Percentiles rank a stretch among this genome's conserved stretches.
Evolutionary conservation across 2,329 filamentous ascomycete genomes (phyloP).

Genomic region (Neonectria faginata): DNA sequence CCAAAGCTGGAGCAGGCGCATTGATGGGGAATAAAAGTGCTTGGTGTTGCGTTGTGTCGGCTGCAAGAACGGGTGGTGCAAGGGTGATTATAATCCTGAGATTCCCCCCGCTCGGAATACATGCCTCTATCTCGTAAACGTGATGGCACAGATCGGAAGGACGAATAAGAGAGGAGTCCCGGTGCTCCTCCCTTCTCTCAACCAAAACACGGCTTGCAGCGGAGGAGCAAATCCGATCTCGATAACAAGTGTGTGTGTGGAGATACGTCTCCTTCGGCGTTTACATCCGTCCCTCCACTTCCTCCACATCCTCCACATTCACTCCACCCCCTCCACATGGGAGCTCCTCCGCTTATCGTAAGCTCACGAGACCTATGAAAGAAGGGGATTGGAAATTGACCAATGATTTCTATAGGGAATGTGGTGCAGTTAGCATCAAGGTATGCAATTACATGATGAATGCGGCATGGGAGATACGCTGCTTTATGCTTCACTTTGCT

Average conservation of each 20-base stretch:
- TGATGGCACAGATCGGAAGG: not conserved
- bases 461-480: not conserved
- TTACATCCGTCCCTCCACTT: constrained; percentile 3
- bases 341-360: constrained; percentile 11
- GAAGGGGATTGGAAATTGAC: not conserved
- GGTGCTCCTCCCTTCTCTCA: constrained; percentile 4
- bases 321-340: not conserved
- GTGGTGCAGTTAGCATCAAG: not conserved
- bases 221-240: constrained; percentile 9
- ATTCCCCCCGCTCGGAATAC: not conserved
- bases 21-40: not conserved
- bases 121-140: not conserved
- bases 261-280: not conserved
- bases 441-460: not conserved
- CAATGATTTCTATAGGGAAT: not conserved
- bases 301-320: not conserved
- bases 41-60: not conserved
- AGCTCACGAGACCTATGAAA: not conserved
- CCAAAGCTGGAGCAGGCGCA: too few species aligned
- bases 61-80: not conserved
- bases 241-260: not conserved
- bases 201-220: not conserved
- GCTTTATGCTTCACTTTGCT: not conserved
- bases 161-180: not conserved
- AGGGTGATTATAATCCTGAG: constrained; percentile 4